Evolutionary conservation across 2,329 filamentous ascomycete genomes (phyloP), one percentile per base, ranked within the genome.

Genomic region (Ceratocystis destructans): DNA sequence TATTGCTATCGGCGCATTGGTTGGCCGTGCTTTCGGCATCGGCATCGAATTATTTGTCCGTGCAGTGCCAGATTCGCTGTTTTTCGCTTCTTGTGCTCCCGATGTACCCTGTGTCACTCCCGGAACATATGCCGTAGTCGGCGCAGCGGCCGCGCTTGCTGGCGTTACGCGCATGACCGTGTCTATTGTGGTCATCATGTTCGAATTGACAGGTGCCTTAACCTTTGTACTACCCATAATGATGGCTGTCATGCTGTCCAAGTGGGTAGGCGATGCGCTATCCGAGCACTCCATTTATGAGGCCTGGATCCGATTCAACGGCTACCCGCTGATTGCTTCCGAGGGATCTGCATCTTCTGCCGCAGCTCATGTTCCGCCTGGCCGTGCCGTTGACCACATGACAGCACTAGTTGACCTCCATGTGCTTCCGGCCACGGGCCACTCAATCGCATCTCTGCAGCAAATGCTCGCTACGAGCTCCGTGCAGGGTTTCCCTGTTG

Each of bases 161-260:
- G 94, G 94, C 61, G 90, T 95, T 45, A 97, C 93, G 20, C 85
- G 93, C 70, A 95, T 99, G 86, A 99, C 94, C 0, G 91, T 96
- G 10, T 96, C 92, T 12, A 96, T 99, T 70, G 93, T 99, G 3
- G 94, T 97, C 72, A 99, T 99, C 77, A 96, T 96, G 88, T 99
- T 99, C 73, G 94, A 99, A 78, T 86, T 99, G 66, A 99, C 94
- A 0, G 94, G 94, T 64, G 94, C 94, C 1, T 82, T 99, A 33
- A 96, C 91, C 0, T 97, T 97, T 73, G 93, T 99, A 62, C 84
- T 99, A 6, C 94, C 94, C 65, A 99, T 97, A 75, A 99, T 99
- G 94, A 89, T 99, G 70, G 91, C 92, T 55, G 94, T 99, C 73
- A 96, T 99, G 92, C 82, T 97, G 57, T 89, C 89, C 69, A 99